Evolutionary conservation across 2,329 filamentous ascomycete species (phyloP).

Genomic region (Immersiporthe knoxdaviesiana): DNA sequence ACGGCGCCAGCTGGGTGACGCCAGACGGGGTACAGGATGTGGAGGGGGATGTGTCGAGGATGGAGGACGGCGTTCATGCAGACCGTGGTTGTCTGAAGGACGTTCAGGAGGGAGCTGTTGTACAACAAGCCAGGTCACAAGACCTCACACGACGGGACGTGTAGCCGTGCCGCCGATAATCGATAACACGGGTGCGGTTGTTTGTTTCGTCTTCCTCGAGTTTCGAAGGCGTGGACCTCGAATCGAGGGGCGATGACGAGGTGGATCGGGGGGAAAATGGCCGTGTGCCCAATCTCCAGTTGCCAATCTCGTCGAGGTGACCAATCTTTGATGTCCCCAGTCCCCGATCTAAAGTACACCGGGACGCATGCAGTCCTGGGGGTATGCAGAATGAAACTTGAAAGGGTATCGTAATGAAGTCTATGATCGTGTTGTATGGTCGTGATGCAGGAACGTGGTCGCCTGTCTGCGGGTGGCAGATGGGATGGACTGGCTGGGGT

Average conservation of each 20-base stretch:
- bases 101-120: background rate
- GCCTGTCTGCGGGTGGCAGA: slow-evolving; percentile 15
- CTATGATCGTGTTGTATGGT: slow-evolving; percentile 15
- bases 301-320: too few species aligned
- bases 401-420: slow-evolving; percentile 28
- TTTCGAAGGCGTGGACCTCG: background rate
- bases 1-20: slow-evolving; percentile 34
- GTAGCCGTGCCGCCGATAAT: background rate
- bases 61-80: slow-evolving; percentile 25
- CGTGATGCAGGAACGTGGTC: background rate
- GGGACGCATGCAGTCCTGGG: slow-evolving; percentile 22
- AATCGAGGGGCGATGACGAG: background rate
- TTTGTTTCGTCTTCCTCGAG: background rate
- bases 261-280: background rate
- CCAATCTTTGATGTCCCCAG: background rate
- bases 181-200: background rate
- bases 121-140: background rate
- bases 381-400: slow-evolving; percentile 20
- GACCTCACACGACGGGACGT: background rate
- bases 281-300: background rate
- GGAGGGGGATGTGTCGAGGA: slow-evolving; percentile 14
- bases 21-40: slow-evolving; percentile 22
- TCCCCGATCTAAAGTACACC: slow-evolving; percentile 22
- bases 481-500: slow-evolving; percentile 16
- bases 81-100: slow-evolving; percentile 9